These are phyloP conservation scores for Fusarium sp. DNA, from an alignment of 2,329 filamentous ascomycete species.

Conservation along the genomic window DNA sequence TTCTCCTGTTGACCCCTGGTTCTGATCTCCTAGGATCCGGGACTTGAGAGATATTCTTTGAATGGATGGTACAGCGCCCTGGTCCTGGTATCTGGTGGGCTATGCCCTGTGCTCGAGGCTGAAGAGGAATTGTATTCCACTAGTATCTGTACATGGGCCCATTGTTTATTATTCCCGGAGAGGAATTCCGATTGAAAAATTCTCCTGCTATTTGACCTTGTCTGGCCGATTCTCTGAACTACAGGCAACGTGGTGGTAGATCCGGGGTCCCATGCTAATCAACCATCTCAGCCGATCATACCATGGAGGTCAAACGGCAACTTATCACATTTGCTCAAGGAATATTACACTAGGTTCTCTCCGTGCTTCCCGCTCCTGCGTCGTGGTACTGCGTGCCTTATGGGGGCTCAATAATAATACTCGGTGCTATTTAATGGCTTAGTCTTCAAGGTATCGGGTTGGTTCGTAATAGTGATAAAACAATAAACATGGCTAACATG, in stretches of 20 bases:
- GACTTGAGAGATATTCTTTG: constrained; percentile 21
- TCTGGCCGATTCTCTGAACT: constrained; percentile 23
- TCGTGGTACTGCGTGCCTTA: constrained; percentile 15
- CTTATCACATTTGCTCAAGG: constrained; percentile 23
- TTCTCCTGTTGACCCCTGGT: constrained; percentile 27
- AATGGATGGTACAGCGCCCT: constrained; percentile 13
- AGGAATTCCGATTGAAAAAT: constrained; percentile 2
- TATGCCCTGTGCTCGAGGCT: constrained; percentile 31
- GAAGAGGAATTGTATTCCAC: constrained; percentile 25
- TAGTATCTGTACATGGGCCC: neutral
- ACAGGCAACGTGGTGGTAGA: constrained; percentile 33
- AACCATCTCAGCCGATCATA: constrained; percentile 43
- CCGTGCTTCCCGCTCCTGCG: constrained; percentile 35
- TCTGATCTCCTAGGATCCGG: constrained; percentile 23
- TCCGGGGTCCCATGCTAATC: constrained; percentile 45
- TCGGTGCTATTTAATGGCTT: too few relatives aligned
- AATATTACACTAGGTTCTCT: constrained; percentile 23
- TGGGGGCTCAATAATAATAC: too few relatives aligned
- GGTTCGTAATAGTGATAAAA: too few relatives aligned
- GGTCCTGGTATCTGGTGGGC: constrained; percentile 21
- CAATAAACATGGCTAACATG: too few relatives aligned
- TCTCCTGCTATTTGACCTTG: constrained; percentile 3
- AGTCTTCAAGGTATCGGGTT: too few relatives aligned
- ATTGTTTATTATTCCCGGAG: constrained; percentile 17
- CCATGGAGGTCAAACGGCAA: constrained; percentile 16